Evolutionary conservation across 2,329 filamentous ascomycete genomes (phyloP), one percentile per base, ranked within the genome.

Genomic region (Pseudogymnoascus sp.): DNA sequence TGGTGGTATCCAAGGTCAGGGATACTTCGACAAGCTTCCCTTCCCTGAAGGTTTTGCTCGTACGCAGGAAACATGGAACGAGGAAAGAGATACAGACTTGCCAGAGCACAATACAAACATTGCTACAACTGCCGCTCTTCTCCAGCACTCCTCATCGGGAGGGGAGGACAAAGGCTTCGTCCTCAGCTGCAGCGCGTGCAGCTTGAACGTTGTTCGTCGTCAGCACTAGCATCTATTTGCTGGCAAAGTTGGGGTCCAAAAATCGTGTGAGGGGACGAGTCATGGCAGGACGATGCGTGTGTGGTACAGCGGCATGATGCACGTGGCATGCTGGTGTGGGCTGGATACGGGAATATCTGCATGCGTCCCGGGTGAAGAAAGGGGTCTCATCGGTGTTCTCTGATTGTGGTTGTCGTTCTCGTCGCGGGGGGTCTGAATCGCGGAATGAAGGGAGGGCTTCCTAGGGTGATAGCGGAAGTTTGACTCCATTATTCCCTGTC

Each of bases 141-240:
- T 20, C 16, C 6, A 33, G 20, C 47, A 54, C 11, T 33, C 47
- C 6, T 54, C 47, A 33, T n/a, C 47, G 12, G 28, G n/a, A 20
- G 16, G 18, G 6, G 6, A 33, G 28, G 16, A 18, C 47, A 14
- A n/a, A 9, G 18, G n/a, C 9, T 5, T 14, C 2, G 43, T 30
- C 43, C 43, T 16, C 25, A 6, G 5, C 25, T 50, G 35, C n/a
- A 18, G 25, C 18, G 25, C 43, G 4, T 54, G 43, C 43, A 54
- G n/a, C 25, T 54, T 33, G n/a, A 54, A 8, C 6, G 43, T 33
- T 54, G 43, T 20, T 20, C 43, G 25, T 7, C n/a, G 43, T 54
- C 43, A 54, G 47, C 47, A 54, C 47, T 54, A 54, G 28, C 28
- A 54, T 54, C 25, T 33, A 54, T 54, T 54, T 54, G n/a, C 43